Percentiles rank a stretch among this genome's conserved stretches.
phyloP scores from a whole-genome alignment of 495 filamentous ascomycete genomes.

The Neurospora pannonica region DNA sequence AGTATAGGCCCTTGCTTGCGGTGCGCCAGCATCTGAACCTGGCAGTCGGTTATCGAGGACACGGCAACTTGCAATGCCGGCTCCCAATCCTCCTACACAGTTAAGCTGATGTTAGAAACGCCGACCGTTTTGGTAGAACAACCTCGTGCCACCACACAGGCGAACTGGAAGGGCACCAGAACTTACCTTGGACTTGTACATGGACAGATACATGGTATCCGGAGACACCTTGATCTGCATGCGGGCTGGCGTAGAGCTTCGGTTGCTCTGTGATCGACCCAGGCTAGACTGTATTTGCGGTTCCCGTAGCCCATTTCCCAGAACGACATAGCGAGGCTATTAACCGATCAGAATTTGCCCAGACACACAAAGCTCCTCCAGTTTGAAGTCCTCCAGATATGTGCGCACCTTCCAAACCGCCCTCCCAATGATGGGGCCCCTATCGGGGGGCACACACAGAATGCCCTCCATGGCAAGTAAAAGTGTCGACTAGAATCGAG shows the following conservation, averaged over 20 bases:
- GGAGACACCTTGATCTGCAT: slow-evolving; percentile 17
- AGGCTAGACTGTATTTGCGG: slow-evolving; percentile 5
- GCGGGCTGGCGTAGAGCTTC: slow-evolving; percentile 18
- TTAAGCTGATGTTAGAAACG: slow-evolving; percentile 1
- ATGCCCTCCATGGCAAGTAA: slow-evolving; percentile 41
- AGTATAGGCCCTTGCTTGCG: slow-evolving; percentile 42
- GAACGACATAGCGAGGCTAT: slow-evolving; percentile 39
- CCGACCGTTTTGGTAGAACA: not conserved
- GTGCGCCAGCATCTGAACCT: slow-evolving; percentile 42
- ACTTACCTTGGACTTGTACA: slow-evolving; percentile 46
- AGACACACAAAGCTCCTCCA: not conserved
- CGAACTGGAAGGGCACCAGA: slow-evolving; percentile 10
- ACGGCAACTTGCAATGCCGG: slow-evolving; percentile 40
- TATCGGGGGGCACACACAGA: slow-evolving; percentile 45
- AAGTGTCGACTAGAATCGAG: not conserved
- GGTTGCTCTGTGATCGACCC: slow-evolving; percentile 17
- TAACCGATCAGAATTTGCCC: slow-evolving; percentile 1
- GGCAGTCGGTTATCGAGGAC: slow-evolving; percentile 40
- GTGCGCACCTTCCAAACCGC: slow-evolving; percentile 47
- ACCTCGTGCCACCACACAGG: not conserved
- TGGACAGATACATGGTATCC: slow-evolving; percentile 38
- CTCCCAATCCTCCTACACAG: slow-evolving; percentile 38
- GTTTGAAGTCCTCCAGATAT: not conserved
- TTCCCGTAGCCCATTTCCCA: slow-evolving; percentile 25
- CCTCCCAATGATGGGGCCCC: slow-evolving; percentile 45